Conservation (phyloP, 1,139 yeast species). For the Pichia sp. region DNA sequence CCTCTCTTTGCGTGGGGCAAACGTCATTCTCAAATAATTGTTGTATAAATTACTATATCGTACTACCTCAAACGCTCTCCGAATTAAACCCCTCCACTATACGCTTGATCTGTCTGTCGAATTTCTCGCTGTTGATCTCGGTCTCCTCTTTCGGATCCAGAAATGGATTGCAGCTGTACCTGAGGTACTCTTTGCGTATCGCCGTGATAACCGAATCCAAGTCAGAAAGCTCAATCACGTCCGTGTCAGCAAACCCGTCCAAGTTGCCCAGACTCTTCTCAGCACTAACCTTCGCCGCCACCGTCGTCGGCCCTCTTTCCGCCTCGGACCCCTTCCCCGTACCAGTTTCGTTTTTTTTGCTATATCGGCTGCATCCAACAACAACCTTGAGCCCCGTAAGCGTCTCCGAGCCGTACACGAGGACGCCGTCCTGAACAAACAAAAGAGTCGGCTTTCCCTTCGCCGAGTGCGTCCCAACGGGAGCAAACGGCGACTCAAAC, state of each 20-base stretch:
- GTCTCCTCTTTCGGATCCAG: slow-evolving; percentile 30
- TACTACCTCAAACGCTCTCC: slow-evolving; percentile 1
- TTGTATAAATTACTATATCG: neutral
- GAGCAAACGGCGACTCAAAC: slow-evolving; percentile 46
- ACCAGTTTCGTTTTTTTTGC: neutral
- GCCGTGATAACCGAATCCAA: slow-evolving; percentile 28
- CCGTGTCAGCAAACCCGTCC: slow-evolving; percentile 35
- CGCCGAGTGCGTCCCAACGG: slow-evolving; percentile 23
- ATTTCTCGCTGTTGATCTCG: slow-evolving; percentile 35
- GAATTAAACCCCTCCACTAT: slow-evolving; percentile 38
- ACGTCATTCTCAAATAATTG: slow-evolving; percentile 61
- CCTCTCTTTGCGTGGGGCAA: slow-evolving; percentile 81
- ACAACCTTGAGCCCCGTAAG: slow-evolving; percentile 58
- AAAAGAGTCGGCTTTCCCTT: slow-evolving; percentile 36
- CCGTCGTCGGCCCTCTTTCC: neutral
- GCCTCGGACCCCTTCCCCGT: slow-evolving; percentile 21
- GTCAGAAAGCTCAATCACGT: slow-evolving; percentile 29
- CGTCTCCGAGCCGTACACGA: slow-evolving; percentile 59
- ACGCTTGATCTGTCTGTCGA: slow-evolving; percentile 38
- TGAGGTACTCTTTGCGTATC: slow-evolving; percentile 36
- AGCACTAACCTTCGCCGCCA: slow-evolving; percentile 21
- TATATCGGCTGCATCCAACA: slow-evolving; percentile 38
- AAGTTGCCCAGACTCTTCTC: slow-evolving; percentile 18
- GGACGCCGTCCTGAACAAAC: slow-evolving; percentile 57
- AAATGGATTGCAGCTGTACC: slow-evolving; percentile 56